Evolutionary conservation across 495 filamentous ascomycete genomes (phyloP).

Genomic region (Penicillium herquei): DNA sequence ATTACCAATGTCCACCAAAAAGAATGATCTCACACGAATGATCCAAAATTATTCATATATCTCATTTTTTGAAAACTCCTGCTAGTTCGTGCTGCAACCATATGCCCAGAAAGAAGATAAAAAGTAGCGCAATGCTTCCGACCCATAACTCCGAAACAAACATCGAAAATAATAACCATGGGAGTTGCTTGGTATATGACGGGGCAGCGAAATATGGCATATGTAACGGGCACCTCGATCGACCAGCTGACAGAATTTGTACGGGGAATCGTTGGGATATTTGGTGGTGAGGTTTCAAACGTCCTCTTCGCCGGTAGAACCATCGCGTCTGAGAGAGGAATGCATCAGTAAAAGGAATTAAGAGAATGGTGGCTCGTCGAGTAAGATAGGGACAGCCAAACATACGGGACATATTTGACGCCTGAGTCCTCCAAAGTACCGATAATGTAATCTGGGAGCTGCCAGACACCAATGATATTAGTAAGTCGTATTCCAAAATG

Average conservation of each 20-base stretch:
- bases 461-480: background rate
- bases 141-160: constrained; percentile 21
- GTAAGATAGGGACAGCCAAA: constrained; percentile 1
- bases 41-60: background rate
- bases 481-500: background rate
- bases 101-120: constrained; percentile 12
- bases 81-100: constrained; percentile 12
- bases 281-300: constrained; percentile 2
- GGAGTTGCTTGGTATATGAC: background rate
- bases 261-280: background rate
- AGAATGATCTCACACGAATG: constrained; percentile 8
- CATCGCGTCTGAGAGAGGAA: constrained; percentile 41
- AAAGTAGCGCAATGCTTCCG: constrained; percentile 23
- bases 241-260: background rate
- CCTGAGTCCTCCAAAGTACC: constrained; percentile 65
- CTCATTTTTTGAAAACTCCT: constrained; percentile 5
- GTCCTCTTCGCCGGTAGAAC: constrained; percentile 52
- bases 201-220: background rate
- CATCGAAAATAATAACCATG: background rate
- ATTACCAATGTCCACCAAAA: constrained; percentile 10
- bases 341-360: constrained; percentile 1
- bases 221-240: background rate
- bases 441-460: constrained; percentile 65
- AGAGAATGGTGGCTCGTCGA: background rate
- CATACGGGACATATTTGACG: constrained; percentile 65